phyloP scores from a whole-genome alignment of 768 basidiomycete species.

The Ephemerocybe angulata region DNA sequence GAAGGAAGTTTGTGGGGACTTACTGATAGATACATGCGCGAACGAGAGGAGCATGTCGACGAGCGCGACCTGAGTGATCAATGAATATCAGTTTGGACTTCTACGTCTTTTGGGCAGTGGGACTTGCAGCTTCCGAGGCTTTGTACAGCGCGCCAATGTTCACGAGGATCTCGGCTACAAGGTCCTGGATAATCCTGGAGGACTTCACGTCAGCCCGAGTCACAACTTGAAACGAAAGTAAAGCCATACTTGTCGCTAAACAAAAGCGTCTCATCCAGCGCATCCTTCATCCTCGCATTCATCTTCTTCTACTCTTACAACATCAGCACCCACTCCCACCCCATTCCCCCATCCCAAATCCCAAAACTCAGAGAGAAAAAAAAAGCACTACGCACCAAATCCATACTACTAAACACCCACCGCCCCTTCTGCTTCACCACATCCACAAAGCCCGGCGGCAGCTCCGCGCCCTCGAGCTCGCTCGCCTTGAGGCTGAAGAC shows the following conservation, averaged over 20 bases:
- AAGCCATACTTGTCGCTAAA: slow-evolving; percentile 70
- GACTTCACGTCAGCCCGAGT: not conserved
- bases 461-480: slow-evolving; percentile 52
- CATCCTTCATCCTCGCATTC: slow-evolving; percentile 87
- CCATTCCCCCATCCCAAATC: too few species aligned
- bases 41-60: slow-evolving; percentile 91
- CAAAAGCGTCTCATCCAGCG: slow-evolving; percentile 83
- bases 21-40: slow-evolving; percentile 78
- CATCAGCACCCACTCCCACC: not conserved
- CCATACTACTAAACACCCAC: slow-evolving; percentile 75
- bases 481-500: slow-evolving; percentile 66
- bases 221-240: not conserved
- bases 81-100: not conserved
- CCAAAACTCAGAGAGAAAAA: not conserved
- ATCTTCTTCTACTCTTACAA: slow-evolving; percentile 62
- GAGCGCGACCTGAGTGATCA: slow-evolving; percentile 61
- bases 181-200: slow-evolving; percentile 70
- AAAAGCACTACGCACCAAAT: slow-evolving; percentile 65
- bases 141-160: slow-evolving; percentile 83
- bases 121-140: slow-evolving; percentile 77
- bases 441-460: slow-evolving; percentile 74
- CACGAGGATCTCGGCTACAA: slow-evolving; percentile 65
- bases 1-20: slow-evolving; percentile 23
- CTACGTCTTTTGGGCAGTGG: not conserved
- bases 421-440: slow-evolving; percentile 62